phyloP scores from a whole-genome alignment of 306 rosid genomes.

The Gleditsia sinensis region DNA sequence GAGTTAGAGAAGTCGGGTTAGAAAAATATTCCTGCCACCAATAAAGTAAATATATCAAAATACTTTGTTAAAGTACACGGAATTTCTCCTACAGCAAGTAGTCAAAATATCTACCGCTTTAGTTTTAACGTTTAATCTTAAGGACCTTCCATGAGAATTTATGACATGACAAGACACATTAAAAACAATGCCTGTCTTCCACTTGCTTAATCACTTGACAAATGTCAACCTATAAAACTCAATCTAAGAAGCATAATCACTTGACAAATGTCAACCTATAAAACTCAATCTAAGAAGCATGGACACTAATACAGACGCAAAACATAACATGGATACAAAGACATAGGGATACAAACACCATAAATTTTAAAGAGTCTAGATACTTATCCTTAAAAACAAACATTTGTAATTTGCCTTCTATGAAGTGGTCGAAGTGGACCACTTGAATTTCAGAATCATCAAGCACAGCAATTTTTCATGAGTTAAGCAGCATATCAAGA shows the following conservation, averaged over 20 bases:
- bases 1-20: constrained; percentile 67
- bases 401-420: neutral
- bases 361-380: neutral
- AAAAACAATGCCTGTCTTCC: neutral
- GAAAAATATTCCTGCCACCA: constrained; percentile 81
- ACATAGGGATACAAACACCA: too few relatives aligned
- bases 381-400: neutral
- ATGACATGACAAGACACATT: neutral
- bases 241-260: neutral
- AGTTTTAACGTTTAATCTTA: neutral
- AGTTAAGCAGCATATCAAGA: neutral
- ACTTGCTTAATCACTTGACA: neutral
- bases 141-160: neutral
- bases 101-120: neutral
- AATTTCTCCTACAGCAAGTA: neutral
- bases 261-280: neutral
- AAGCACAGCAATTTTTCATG: neutral
- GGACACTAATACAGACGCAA: neutral
- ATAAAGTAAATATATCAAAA: constrained; percentile 28
- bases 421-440: too few relatives aligned
- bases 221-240: neutral
- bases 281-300: neutral
- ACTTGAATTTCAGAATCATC: neutral
- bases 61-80: constrained; percentile 1
- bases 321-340: neutral